Percentiles rank a stretch among this genome's conserved stretches.
Conservation (phyloP, 2,329 filamentous ascomycete genomes). For the Corniculantispora saksenae region DNA sequence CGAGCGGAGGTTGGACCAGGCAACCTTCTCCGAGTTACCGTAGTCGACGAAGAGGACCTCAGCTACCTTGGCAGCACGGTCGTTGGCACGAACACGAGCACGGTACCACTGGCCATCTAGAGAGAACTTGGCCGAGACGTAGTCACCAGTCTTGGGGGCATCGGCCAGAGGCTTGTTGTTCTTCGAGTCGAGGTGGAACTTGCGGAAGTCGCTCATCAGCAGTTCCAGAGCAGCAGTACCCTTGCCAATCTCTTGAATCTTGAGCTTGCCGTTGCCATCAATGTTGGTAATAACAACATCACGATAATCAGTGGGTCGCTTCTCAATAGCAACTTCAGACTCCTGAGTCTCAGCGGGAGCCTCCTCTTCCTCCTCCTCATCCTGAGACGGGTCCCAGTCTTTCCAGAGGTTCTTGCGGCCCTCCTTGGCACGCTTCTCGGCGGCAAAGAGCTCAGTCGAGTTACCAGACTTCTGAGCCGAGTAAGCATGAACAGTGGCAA, state of each 20-base stretch:
- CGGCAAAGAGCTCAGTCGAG: slow-evolving; percentile 80
- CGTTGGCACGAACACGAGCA: slow-evolving; percentile 85
- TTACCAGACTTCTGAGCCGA: slow-evolving; percentile 96
- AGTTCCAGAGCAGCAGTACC: slow-evolving; percentile 83
- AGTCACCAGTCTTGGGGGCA: slow-evolving; percentile 86
- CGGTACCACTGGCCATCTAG: slow-evolving; percentile 94
- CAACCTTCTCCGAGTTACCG: slow-evolving; percentile 86
- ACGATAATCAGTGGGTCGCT: slow-evolving; percentile 80
- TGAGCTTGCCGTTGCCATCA: slow-evolving; percentile 77
- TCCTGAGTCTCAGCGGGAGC: slow-evolving; percentile 53
- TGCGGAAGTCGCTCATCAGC: slow-evolving; percentile 87
- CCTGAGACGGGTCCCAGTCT: slow-evolving; percentile 89
- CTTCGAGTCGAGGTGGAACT: slow-evolving; percentile 82
- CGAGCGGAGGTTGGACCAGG: slow-evolving; percentile 82
- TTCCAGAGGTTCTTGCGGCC: slow-evolving; percentile 87
- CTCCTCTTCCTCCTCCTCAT: slow-evolving; percentile 59
- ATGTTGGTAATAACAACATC: slow-evolving; percentile 92
- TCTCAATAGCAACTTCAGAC: slow-evolving; percentile 56
- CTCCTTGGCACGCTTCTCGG: slow-evolving; percentile 88
- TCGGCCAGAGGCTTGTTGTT: slow-evolving; percentile 74
- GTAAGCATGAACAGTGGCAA: slow-evolving; percentile 89
- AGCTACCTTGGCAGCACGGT: slow-evolving; percentile 82
- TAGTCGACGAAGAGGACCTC: slow-evolving; percentile 96
- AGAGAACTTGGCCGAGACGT: slow-evolving; percentile 87
- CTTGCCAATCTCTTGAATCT: slow-evolving; percentile 86